Evolutionary conservation across 495 filamentous ascomycete genomes (phyloP).

Genomic region (Physcia stellaris): DNA sequence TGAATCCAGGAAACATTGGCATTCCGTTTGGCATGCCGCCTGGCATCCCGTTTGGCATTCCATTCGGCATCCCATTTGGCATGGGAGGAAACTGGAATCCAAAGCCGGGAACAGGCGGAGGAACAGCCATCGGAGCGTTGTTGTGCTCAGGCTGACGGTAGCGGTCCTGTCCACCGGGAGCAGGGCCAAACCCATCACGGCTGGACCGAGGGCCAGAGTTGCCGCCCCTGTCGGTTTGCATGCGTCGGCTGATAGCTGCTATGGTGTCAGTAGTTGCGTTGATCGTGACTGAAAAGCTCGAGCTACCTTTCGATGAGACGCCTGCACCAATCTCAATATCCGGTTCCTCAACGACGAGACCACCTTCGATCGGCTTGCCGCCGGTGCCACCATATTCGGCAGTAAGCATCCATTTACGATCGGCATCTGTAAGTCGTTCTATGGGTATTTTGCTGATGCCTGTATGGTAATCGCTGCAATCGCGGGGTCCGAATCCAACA

Average conservation of each 20-base stretch:
- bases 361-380: slow-evolving; percentile 62
- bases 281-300: neutral
- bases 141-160: slow-evolving; percentile 29
- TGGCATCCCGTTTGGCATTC: slow-evolving; percentile 53
- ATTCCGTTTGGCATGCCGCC: slow-evolving; percentile 53
- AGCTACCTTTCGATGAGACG: slow-evolving; percentile 74
- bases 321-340: slow-evolving; percentile 98
- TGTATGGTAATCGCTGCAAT: slow-evolving; percentile 90
- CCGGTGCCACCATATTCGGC: slow-evolving; percentile 90
- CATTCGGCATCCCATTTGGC: slow-evolving; percentile 56
- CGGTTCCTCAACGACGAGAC: slow-evolving; percentile 88
- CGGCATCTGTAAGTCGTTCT: slow-evolving; percentile 81
- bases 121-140: slow-evolving; percentile 40
- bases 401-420: slow-evolving; percentile 92
- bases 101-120: slow-evolving; percentile 50
- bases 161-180: slow-evolving; percentile 19
- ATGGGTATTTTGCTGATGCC: slow-evolving; percentile 92
- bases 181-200: slow-evolving; percentile 31
- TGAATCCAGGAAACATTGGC: slow-evolving; percentile 55
- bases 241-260: slow-evolving; percentile 66
- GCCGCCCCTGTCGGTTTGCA: slow-evolving; percentile 64
- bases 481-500: slow-evolving; percentile 91
- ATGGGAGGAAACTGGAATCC: slow-evolving; percentile 51
- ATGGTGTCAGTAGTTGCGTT: neutral
- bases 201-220: slow-evolving; percentile 60